Percentiles rank a stretch among this genome's conserved stretches.
phyloP scores from a whole-genome alignment of 2,329 filamentous ascomycete species.

The Periconia sp. region DNA sequence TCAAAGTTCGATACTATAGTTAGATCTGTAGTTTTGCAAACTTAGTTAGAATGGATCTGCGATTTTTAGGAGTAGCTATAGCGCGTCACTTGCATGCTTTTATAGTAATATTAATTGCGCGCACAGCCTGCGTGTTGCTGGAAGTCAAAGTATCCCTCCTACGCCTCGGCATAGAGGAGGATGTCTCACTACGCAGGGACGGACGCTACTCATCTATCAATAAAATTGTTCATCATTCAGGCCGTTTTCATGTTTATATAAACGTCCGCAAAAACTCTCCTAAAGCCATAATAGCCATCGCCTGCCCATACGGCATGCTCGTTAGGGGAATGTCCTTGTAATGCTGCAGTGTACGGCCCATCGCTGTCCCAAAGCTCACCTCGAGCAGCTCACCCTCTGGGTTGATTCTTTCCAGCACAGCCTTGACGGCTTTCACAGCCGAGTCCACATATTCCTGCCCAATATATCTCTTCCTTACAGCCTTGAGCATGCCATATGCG shows the following conservation, averaged over 20 bases:
- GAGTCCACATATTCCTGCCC: constrained; percentile 64
- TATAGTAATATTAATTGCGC: too few species aligned
- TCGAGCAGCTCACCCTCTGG: constrained; percentile 72
- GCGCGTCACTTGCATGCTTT: too few species aligned
- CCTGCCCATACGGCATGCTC: constrained; percentile 84
- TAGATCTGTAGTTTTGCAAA: too few species aligned
- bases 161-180: too few species aligned
- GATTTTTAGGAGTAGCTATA: too few species aligned
- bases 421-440: constrained; percentile 70
- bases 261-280: constrained; percentile 74
- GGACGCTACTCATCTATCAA: too few species aligned
- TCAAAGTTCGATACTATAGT: too few species aligned
- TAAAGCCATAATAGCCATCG: constrained; percentile 83
- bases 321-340: constrained; percentile 79
- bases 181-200: too few species aligned
- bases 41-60: too few species aligned
- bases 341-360: constrained; percentile 75
- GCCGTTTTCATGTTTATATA: constrained; percentile 45
- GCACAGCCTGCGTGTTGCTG: too few species aligned
- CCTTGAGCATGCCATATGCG: constrained; percentile 80
- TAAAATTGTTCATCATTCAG: too few species aligned
- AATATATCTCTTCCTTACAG: constrained; percentile 72
- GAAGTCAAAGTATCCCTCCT: too few species aligned
- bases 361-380: constrained; percentile 79
- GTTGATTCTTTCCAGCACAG: constrained; percentile 70